Base-by-base conservation (phyloP, 2,329 filamentous ascomycete genomes). In the Colletotrichum abscissum region DNA sequence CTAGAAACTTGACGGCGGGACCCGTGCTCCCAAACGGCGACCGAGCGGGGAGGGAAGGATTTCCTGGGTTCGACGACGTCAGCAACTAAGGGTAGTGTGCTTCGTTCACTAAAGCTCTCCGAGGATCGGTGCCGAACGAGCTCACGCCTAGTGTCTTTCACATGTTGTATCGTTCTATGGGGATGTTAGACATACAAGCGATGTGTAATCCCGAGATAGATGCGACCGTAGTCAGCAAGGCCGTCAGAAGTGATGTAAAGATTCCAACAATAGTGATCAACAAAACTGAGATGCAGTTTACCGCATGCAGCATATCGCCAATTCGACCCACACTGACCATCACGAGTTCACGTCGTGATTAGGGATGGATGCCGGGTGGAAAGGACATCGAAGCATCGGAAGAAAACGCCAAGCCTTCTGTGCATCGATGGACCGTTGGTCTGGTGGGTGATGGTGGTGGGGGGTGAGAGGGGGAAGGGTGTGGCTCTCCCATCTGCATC, bases 361-460 rank as follows among this genome's bases (percentile, higher is more conserved):
- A 19, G 42, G 19, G 42, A 49, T 5, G 42, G 42, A n/a, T 49
- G 11, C 42, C 19, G 42, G 42, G 7, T 49, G 57, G 30, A 63
- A 63, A 35, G n/a, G 26, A 38, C 22, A 19, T 46, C 38, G 60
- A 69, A 69, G 60, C 28, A 30, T 56, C 24, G n/a, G 24, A 55
- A 33, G 63, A 67, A 60, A 33, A 67, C 24, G 68, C 68, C 63
- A 67, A 67, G 63, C 46, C 56, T 71, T 67, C 63, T 11, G 24
- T 67, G 68, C 67, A 69, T 35, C 24, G 46, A 46, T 30, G 24
- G 54, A 30, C 54, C 26, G n/a, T 28, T 49, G 46, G 28, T 30
- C 28, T n/a, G 63, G 55, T 33, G 26, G 26, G 55, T 55, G 38
- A 54, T 52, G 64, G 63, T 24, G 49, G 38, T 55, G 35, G 28